Conservation (phyloP, 306 rosid genomes). For the Potentilla sterilis region DNA sequence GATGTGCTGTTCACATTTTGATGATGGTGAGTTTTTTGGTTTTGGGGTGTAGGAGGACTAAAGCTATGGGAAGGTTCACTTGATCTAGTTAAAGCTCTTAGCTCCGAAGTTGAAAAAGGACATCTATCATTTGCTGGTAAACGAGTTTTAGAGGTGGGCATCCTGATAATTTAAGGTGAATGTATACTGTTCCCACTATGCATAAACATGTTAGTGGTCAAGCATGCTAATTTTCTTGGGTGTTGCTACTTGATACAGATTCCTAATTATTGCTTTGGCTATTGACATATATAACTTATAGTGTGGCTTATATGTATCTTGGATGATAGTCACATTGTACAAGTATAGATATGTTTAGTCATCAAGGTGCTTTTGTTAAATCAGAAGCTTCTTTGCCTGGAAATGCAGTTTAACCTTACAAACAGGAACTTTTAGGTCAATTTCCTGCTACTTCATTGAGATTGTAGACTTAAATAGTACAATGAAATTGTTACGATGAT, state of each 20-base stretch:
- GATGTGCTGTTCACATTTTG: neutral
- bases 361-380: neutral
- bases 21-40: neutral
- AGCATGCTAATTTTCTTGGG: neutral
- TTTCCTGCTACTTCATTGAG: neutral
- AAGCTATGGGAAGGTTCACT: slow-evolving; percentile 93
- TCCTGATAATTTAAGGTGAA: slow-evolving; percentile 33
- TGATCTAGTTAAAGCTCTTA: slow-evolving; percentile 75
- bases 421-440: neutral
- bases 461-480: neutral
- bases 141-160: slow-evolving; percentile 82
- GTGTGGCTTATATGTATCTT: neutral
- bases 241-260: neutral
- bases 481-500: neutral
- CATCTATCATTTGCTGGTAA: slow-evolving; percentile 50
- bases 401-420: neutral
- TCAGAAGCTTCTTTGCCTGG: neutral
- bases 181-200: slow-evolving; percentile 7
- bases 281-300: neutral
- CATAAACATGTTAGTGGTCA: neutral
- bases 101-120: slow-evolving; percentile 47
- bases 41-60: slow-evolving; percentile 63
- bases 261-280: neutral
- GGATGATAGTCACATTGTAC: neutral
- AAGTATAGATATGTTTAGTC: neutral